Evolutionary conservation across 805 yeast genomes (phyloP), one percentile per base, ranked within the genome.

Genomic region (Lachancea dasiensis): DNA sequence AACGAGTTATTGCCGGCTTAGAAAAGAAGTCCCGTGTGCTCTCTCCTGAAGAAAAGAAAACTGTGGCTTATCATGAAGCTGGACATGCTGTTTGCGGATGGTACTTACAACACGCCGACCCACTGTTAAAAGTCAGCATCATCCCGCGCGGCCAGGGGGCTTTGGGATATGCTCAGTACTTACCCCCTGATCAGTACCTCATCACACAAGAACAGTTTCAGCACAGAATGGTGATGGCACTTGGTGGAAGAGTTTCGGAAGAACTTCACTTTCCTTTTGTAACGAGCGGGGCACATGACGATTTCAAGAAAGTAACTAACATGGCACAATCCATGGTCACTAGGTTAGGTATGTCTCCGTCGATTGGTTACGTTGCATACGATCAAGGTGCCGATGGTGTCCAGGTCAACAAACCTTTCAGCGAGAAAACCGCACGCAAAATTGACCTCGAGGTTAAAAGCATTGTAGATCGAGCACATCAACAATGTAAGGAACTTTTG

Each of bases 61-160:
- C 86, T 19, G 96, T 94, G 40, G 98, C 98, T 1, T 92, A 83
- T 54, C 98, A 94, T 59, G 99, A 92, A 63, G 98, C 99, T 3
- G 99, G 98, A 3, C 98, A 94, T 64, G 98, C 99, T 8, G 77
- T 92, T 44, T 89, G 97, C 62, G 98, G 98, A 9, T 92, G 98
- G 99, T 87, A 69, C 56, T 72, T 92, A 54, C 76, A 84, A 60
- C 73, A 74, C 61, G 95, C 97, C 2, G 96, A 90, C 58, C 98
- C 98, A 6, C 68, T 94, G 40, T 70, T 92, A 43, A 92, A 92
- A 68, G 98, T 92, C 14, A 86, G 97, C 11, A 92, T 94, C 52
- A 86, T 92, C 44, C 98, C 99, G 27, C 75, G 97, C 53, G 97
- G 97, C 11, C 92, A 83, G 63, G 95, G 95, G 47, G 95, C 97